These are phyloP conservation scores for Sporothrix dimorphospora DNA, from an alignment of 2,329 filamentous ascomycete genomes.

Conservation along the genomic window DNA sequence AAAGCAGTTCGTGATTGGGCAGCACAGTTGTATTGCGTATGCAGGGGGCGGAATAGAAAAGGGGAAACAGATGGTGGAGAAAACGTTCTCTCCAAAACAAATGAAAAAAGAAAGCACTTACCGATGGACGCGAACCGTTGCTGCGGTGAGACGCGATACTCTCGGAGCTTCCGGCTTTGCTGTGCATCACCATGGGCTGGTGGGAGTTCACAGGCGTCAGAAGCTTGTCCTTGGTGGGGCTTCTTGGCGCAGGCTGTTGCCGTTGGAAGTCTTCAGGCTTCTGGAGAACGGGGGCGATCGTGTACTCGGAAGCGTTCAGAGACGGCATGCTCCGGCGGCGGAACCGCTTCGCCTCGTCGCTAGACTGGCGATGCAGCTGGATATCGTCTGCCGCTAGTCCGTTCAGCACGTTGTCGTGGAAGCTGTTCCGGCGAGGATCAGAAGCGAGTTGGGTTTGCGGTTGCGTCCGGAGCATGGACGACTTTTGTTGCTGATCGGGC, in stretches of 20 bases:
- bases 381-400: constrained; percentile 70
- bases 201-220: constrained; percentile 42
- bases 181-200: constrained; percentile 40
- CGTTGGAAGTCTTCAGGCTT: constrained; percentile 43
- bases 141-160: constrained; percentile 64
- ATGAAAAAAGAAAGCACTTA: constrained; percentile 49
- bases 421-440: constrained; percentile 55
- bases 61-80: constrained; percentile 27
- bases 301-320: constrained; percentile 53
- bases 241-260: constrained; percentile 37
- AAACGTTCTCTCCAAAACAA: constrained; percentile 20
- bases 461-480: constrained; percentile 42
- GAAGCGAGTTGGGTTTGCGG: constrained; percentile 37
- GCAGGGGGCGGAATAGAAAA: constrained; percentile 6
- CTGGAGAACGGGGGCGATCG: constrained; percentile 44
- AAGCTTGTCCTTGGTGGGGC: constrained; percentile 44
- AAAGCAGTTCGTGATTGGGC: constrained; percentile 48
- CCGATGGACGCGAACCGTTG: constrained; percentile 64
- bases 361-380: constrained; percentile 60
- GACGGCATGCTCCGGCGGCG: constrained; percentile 82
- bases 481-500: constrained; percentile 41
- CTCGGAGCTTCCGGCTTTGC: constrained; percentile 64
- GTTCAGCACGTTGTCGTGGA: constrained; percentile 48
- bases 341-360: constrained; percentile 74
- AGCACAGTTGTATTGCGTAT: constrained; percentile 14